These are phyloP conservation scores for Mycogone perniciosa DNA, from an alignment of 2,329 filamentous ascomycete species.

Conservation along the genomic window DNA sequence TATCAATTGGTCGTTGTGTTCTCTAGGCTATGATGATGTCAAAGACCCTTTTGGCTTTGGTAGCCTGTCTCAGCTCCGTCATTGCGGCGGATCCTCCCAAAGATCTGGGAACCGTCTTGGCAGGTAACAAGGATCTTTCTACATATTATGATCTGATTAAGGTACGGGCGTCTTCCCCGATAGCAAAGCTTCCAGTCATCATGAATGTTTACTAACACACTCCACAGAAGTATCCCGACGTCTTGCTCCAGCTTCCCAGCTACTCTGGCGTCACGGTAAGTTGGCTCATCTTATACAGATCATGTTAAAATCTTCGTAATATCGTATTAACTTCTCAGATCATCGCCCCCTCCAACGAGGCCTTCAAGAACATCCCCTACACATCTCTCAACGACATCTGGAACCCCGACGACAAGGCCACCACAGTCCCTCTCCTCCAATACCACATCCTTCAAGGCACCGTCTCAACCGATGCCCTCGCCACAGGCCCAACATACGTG, in stretches of 20 bases:
- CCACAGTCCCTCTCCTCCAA: constrained; percentile 45
- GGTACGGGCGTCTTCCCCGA: constrained; percentile 22
- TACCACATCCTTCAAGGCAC: constrained; percentile 57
- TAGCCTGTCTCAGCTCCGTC: constrained; percentile 16
- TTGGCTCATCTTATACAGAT: background rate
- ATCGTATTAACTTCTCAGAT: constrained; percentile 27
- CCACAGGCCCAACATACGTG: constrained; percentile 32
- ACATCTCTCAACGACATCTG: constrained; percentile 44
- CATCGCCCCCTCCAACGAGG: constrained; percentile 52
- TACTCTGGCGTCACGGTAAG: constrained; percentile 39
- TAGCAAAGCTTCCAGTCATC: background rate
- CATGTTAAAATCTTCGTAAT: background rate
- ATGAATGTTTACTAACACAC: background rate
- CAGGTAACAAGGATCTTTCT: constrained; percentile 34
- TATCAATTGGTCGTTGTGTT: background rate
- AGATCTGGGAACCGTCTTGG: constrained; percentile 35
- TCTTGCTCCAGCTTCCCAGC: constrained; percentile 38
- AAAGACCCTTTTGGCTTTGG: constrained; percentile 16
- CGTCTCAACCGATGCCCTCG: constrained; percentile 34
- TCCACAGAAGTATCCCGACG: constrained; percentile 39
- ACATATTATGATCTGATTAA: constrained; percentile 39
- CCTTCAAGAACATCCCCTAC: constrained; percentile 49
- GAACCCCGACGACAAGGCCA: constrained; percentile 36
- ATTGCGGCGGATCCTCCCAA: constrained; percentile 18
- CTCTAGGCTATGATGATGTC: constrained; percentile 15